These are phyloP conservation scores for Dioscorea cayenensis DNA, from an alignment of 116 monocot genomes.

Conservation along the genomic window DNA sequence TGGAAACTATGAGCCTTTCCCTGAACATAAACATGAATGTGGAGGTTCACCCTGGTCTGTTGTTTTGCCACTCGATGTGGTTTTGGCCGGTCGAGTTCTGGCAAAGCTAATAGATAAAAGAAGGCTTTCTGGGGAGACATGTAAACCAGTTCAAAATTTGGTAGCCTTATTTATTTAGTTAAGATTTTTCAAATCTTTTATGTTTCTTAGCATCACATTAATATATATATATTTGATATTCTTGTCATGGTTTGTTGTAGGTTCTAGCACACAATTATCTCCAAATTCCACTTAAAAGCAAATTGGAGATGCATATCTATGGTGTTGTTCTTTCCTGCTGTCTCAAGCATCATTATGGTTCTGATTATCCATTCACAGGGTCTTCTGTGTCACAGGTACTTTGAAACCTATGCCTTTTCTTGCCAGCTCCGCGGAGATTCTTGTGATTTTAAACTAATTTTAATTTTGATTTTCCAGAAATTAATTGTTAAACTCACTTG, in stretches of 20 bases:
- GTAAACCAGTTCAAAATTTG: slow-evolving; percentile 25
- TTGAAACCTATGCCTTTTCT: slow-evolving; percentile 5
- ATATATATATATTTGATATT: neutral
- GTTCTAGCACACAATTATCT: slow-evolving; percentile 74
- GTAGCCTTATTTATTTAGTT: slow-evolving; percentile 17
- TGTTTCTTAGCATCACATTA: neutral
- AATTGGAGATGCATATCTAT: slow-evolving; percentile 76
- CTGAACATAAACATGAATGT: slow-evolving; percentile 96
- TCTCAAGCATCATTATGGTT: slow-evolving; percentile 38
- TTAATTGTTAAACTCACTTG: neutral
- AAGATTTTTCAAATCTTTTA: neutral
- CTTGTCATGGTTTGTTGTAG: slow-evolving; percentile 21
- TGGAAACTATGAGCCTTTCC: slow-evolving; percentile 12
- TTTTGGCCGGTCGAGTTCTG: slow-evolving; percentile 76
- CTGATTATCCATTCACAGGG: slow-evolving; percentile 28
- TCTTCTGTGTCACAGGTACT: slow-evolving; percentile 62
- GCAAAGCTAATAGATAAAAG: slow-evolving; percentile 32
- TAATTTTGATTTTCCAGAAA: neutral
- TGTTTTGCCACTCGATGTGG: slow-evolving; percentile 75
- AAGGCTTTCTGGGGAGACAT: slow-evolving; percentile 11
- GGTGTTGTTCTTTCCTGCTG: slow-evolving; percentile 64
- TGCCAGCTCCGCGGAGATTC: neutral
- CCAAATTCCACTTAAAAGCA: slow-evolving; percentile 34
- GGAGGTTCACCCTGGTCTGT: slow-evolving; percentile 79
- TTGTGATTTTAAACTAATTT: neutral